A percentile compares a stretch with the other conserved stretches of the same genome.
Conservation (phyloP, 139 green algal genomes). For the Tetraselmis striata region DNA sequence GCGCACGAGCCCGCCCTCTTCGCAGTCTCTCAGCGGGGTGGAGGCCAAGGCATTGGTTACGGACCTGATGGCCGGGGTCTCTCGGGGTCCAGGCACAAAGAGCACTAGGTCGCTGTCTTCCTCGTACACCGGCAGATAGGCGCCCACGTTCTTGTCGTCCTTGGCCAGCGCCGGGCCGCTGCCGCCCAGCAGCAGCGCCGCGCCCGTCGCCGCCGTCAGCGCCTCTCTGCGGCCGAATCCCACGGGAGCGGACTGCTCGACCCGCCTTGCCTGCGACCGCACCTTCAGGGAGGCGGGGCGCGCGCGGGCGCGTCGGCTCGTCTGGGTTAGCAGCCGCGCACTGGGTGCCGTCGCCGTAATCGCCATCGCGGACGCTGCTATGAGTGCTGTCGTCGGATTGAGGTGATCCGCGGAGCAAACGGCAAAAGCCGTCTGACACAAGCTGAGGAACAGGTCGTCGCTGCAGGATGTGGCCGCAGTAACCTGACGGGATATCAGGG, state of each 20-base stretch:
- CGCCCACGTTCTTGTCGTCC: neutral
- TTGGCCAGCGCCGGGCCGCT: neutral
- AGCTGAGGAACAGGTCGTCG: too few species aligned
- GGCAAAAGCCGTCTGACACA: too few species aligned
- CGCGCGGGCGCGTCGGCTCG: too few species aligned
- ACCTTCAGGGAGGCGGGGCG: neutral
- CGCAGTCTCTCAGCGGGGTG: too few species aligned
- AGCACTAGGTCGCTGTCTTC: neutral
- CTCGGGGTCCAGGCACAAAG: slow-evolving; percentile 1
- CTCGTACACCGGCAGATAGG: neutral
- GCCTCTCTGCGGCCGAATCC: neutral
- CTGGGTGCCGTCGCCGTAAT: neutral
- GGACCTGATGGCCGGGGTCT: slow-evolving; percentile 5
- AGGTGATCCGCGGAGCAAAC: too few species aligned
- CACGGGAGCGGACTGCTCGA: neutral
- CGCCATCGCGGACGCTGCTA: neutral
- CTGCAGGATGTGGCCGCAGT: too few species aligned
- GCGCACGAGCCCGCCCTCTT: too few species aligned
- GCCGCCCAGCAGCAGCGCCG: neutral
- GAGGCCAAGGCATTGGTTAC: neutral
- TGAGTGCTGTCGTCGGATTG: too few species aligned
- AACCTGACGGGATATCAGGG: too few species aligned
- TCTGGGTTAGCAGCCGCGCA: neutral
- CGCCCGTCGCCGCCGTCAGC: neutral
- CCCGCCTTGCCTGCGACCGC: neutral